phyloP scores from a whole-genome alignment of 2,329 filamentous ascomycete species.

The Stemphylium lycopersici region DNA sequence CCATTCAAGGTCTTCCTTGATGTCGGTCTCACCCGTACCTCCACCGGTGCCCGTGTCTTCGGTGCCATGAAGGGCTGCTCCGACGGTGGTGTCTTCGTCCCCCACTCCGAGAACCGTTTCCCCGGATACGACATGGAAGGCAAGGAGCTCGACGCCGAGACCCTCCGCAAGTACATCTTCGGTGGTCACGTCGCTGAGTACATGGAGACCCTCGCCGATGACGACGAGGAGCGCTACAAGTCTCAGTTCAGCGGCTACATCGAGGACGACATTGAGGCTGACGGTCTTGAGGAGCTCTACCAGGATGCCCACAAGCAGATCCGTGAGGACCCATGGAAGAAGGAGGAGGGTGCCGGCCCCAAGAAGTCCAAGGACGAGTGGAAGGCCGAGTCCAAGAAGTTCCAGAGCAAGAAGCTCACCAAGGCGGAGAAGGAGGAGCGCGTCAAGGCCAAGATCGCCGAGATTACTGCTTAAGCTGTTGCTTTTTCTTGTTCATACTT shows the following conservation, averaged over 20 bases:
- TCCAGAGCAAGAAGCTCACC: constrained; percentile 76
- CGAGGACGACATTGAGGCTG: constrained; percentile 94
- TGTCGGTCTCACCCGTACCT: constrained; percentile 95
- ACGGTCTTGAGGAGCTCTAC: constrained; percentile 97
- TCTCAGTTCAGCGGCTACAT: constrained; percentile 98
- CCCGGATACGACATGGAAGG: constrained; percentile 95
- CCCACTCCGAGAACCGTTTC: constrained; percentile 99
- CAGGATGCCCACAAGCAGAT: constrained; percentile 93
- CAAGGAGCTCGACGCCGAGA: constrained; percentile 97
- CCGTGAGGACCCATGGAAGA: constrained; percentile 98
- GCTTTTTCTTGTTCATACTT: constrained; percentile 21
- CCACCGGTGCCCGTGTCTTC: constrained; percentile 98
- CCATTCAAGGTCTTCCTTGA: constrained; percentile 99
- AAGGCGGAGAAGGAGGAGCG: constrained; percentile 82
- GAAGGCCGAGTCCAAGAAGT: constrained; percentile 95
- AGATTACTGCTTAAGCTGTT: constrained; percentile 63
- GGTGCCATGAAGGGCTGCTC: constrained; percentile 99
- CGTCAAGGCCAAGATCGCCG: constrained; percentile 89
- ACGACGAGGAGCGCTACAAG: constrained; percentile 99
- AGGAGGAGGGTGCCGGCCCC: constrained; percentile 72
- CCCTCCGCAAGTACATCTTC: constrained; percentile 99
- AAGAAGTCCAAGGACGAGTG: constrained; percentile 98
- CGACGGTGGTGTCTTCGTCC: constrained; percentile 94
- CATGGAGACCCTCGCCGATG: constrained; percentile 99
- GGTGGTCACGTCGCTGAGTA: constrained; percentile 98